Base-by-base conservation (phyloP, 306 rosid genomes). In the Dalbergia cultrata region DNA sequence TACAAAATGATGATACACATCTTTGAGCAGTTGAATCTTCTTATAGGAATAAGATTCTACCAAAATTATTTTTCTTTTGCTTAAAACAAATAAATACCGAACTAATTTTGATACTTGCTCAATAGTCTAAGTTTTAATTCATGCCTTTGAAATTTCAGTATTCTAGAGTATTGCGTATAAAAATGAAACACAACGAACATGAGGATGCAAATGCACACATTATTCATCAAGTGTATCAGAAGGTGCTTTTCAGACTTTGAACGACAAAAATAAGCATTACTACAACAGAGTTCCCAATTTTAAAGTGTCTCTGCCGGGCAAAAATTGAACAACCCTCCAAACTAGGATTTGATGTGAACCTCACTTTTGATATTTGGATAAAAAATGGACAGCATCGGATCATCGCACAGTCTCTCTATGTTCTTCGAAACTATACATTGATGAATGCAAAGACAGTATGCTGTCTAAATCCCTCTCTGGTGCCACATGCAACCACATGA, bases 361-460 rank as follows among this genome's bases (percentile, higher is more conserved):
- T 61, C 43, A 44, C 43, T 53, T 35, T 47, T 37, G 61, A 13
- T 63, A 67, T 45, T 60, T 65, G 62, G 33, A 57, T 79, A n/a
- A 18, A 54, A 72, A 44, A 75, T 21, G 56, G 68, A 37, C 39
- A 60, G 13, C 10, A 56, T 75, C 52, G 16, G 76, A 43, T 80
- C 67, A 78, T 64, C 81, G 53, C 17, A 65, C 17, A 13, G 50
- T 33, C 72, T 81, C 78, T 80, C 81, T 79, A 78, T 61, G 69
- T 19, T 87, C 54, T 65, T 88, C 82, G 75, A 82, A 86, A 80
- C 83, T 70, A 74, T 70, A 72, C 81, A 86, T 61, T 37, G 91
- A 85, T 56, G 90, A 75, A 59, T 95, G 93, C 87, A 93, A 85
- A 57, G 98, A 95, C 91, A 95, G 82, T 57, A 95, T 35, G 57